Evolutionary conservation across 1,139 yeast species (phyloP), one percentile per base, ranked within the genome.

Genomic region (Debaryomyces fabryi): DNA sequence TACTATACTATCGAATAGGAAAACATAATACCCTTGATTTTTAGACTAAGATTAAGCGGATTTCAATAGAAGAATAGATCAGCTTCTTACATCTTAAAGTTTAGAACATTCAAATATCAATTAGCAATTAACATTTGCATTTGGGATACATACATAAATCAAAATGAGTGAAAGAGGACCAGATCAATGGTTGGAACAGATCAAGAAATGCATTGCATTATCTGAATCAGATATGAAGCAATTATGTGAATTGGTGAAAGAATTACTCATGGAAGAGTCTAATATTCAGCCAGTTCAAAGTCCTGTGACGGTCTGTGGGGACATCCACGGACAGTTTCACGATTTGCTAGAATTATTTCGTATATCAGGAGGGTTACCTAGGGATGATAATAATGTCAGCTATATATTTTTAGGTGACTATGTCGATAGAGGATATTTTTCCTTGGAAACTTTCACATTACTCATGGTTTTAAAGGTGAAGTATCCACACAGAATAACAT

Each of bases 221-320:
- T 86, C 93, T 1, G 99, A 93, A 68, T 79, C 87, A 49, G 98
- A 93, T 66, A 92, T 93, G 98, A 93, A 93, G 64, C 96, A 89
- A 62, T 76, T 93, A 44, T 93, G 99, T 69, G 99, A 93, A 69
- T 81, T 88, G 74, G 97, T 88, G 50, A 90, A 89, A 62, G 96
- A 90, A 60, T 72, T 87, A 47, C 71, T 91, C 47, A 79, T 89
- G 56, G 78, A 81, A 52, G 96, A 90, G 65, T 85, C 89, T 39
- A 93, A 93, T 66, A 92, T 93, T 56, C 98, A 93, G 64, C 98
- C 99, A 0, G 98, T 93, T 12, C 90, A 86, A 65, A 84, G 95
- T 32, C 99, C 99, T 1, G 98, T 93, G n/a, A 90, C 97, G 0
- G 98, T 93, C 4, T 93, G 99, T 74, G 99, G 99, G 57, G 99